A percentile compares a stretch with the other conserved stretches of the same genome.
Conservation (phyloP, 306 rosid species). For the Parietaria judaica region DNA sequence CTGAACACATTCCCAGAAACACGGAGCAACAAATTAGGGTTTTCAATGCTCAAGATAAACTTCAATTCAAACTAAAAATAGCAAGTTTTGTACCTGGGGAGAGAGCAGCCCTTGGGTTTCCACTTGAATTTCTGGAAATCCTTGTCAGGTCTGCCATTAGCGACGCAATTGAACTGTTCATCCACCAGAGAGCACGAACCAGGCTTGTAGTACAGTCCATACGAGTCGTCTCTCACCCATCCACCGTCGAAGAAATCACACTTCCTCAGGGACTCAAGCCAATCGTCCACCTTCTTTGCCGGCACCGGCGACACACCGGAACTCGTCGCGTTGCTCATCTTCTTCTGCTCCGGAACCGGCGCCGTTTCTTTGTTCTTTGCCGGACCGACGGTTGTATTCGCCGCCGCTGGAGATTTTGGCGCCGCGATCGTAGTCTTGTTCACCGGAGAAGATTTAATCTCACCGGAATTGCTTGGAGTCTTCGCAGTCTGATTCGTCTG, state of each 20-base stretch:
- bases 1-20: slow-evolving; percentile 18
- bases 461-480: slow-evolving; percentile 5
- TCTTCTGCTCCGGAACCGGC: slow-evolving; percentile 32
- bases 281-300: slow-evolving; percentile 20
- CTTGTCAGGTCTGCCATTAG: slow-evolving; percentile 78
- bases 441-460: slow-evolving; percentile 9
- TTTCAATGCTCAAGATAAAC: not conserved
- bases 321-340: slow-evolving; percentile 22
- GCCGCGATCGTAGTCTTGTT: slow-evolving; percentile 19
- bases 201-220: slow-evolving; percentile 57
- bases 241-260: slow-evolving; percentile 78
- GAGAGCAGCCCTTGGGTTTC: slow-evolving; percentile 75
- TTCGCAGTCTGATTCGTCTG: not conserved
- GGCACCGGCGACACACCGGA: slow-evolving; percentile 27
- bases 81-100: slow-evolving; percentile 53
- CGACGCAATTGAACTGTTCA: slow-evolving; percentile 74
- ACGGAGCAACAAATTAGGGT: not conserved
- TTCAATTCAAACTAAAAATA: not conserved
- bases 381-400: slow-evolving; percentile 5
- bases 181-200: slow-evolving; percentile 73
- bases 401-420: slow-evolving; percentile 10
- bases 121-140: slow-evolving; percentile 61
- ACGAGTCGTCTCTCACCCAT: slow-evolving; percentile 72
- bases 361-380: slow-evolving; percentile 35
- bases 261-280: slow-evolving; percentile 46